phyloP scores from a whole-genome alignment of 176 grass and related monocot genomes.

The Chrysopogon serrulatus region DNA sequence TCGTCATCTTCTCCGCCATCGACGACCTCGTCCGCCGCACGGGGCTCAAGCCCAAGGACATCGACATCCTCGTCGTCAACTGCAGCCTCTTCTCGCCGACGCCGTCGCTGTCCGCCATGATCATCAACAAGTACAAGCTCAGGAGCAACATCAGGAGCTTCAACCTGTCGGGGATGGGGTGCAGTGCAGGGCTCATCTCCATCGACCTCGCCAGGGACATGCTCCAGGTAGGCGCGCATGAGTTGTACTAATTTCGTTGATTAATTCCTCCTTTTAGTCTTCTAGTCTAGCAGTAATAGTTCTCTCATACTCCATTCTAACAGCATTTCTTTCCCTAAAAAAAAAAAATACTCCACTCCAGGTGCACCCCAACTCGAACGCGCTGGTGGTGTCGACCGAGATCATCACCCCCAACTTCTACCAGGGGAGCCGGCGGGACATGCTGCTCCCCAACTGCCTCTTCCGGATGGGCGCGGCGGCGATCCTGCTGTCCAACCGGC shows the following conservation, averaged over 20 bases:
- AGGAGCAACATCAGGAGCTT: conserved; percentile 89
- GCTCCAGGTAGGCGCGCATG: too few relatives aligned
- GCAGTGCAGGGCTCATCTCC: conserved; percentile 85
- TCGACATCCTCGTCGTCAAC: conserved; percentile 90
- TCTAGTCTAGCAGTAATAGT: too few relatives aligned
- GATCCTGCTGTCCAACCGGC: conserved; percentile 76
- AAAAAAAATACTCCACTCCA: too few relatives aligned
- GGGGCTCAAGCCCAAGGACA: conserved; percentile 65
- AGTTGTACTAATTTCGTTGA: too few relatives aligned
- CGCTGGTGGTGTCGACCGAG: conserved; percentile 83
- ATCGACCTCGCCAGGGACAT: conserved; percentile 79
- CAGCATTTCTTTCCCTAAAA: too few relatives aligned
- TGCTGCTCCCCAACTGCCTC: conserved; percentile 89
- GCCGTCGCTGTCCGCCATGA: conserved; percentile 87
- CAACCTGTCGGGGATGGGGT: conserved; percentile 93
- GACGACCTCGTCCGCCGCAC: conserved; percentile 77
- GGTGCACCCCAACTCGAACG: conserved; percentile 81
- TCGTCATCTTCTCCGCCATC: conserved; percentile 91
- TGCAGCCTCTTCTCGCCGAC: conserved; percentile 90
- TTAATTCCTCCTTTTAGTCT: too few relatives aligned
- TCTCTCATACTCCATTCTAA: too few relatives aligned
- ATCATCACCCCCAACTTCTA: conserved; percentile 97
- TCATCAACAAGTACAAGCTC: conserved; percentile 92
- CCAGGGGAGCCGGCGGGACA: conserved; percentile 53
- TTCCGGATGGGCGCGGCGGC: conserved; percentile 93